Base-by-base conservation (phyloP, 257 asterid species). In the Anisodus tanguticus region DNA sequence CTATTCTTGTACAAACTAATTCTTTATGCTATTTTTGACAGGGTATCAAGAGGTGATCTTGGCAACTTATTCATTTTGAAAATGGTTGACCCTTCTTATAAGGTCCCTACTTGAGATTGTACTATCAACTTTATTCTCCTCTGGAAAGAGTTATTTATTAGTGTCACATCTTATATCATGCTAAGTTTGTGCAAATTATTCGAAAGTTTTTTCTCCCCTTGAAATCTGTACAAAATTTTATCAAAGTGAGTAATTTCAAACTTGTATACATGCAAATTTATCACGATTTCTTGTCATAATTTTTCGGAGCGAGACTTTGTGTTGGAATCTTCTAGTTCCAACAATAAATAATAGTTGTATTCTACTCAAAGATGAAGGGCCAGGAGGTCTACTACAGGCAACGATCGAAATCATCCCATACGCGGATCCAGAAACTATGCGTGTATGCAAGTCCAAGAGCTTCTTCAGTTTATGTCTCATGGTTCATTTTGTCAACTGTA, bases 21-120 rank as follows among this genome's bases (percentile, higher is more conserved):
- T 39, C 22, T 43, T 67, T 57, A 64, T 35, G 17, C 71, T 70
- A 41, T 43, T 35, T 69, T 70, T 86, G 58, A 81, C 94, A 94
- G 98, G 88, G 86, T 92, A 83, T 95, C 98, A 80, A 94, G 98
- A 89, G 98, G 98, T 43, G 97, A 93, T 89, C 88, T 90, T 86
- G 98, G 98, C 54, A 95, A 92, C 82, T 89, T 95, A 85, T 95
- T 95, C 93, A 79, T 95, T 89, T 85, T 93, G 89, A 90, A 91
- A 91, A 92, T 95, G 97, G 85, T 93, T 57, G 97, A 95, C 53
- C 97, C 98, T 35, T 88, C 95, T 39, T 93, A 93, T 59, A 74
- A 90, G 80, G 89, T 94, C 59, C 98, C 98, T 6, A 49, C 87
- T 53, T 85, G 86, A 88, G 77, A 57, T 63, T 26, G 17, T 63